Evolutionary conservation across 176 grass and related monocot genomes (phyloP), one percentile per base, ranked within the genome.

Genomic region (sorghum (Sorghum bicolor)): DNA sequence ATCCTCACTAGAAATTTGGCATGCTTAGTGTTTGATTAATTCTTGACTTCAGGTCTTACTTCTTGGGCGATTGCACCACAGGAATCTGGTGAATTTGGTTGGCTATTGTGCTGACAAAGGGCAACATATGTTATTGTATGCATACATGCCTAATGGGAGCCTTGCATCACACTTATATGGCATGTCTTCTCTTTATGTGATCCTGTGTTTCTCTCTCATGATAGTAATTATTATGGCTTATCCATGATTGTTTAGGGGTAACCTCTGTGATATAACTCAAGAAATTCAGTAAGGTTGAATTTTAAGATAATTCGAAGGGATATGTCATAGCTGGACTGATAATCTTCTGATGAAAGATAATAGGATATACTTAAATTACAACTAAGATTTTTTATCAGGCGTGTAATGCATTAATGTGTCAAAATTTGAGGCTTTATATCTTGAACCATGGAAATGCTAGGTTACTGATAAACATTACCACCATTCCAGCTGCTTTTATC

Each of bases 71-170:
- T 87, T 99, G 71, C 96, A 99, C 82, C 96, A 99, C 60, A 90
- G 96, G 82, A 96, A 99, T 79, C 91, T 99, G 85, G 93, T 99
- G 11, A 99, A 99, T 90, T 90, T 99, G 91, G 89, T 99, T 72
- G 96, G 96, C 20, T 99, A 99, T 85, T 99, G 93, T 86, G 87
- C 89, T 70, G 96, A 99, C 36, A 99, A 99, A 80, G 91, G 89
- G 65, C 91, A 96, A 60, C 91, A 94, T 75, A 96, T 99, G 67
- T 74, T 99, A 78, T 83, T 99, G 84, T 99, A 99, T 84, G 96
- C 89, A 39, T 99, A 89, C 86, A 99, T 99, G 96, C 91, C 91
- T 65, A 99, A 96, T 72, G 91, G 96, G 55, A 99, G 89, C 85
- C 80, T 99, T 74, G 91, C 93, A 75, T 94, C 93, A 76, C 96